These are phyloP conservation scores for Tephrocybe sp. DNA, from an alignment of 768 basidiomycete genomes.

Conservation along the genomic window DNA sequence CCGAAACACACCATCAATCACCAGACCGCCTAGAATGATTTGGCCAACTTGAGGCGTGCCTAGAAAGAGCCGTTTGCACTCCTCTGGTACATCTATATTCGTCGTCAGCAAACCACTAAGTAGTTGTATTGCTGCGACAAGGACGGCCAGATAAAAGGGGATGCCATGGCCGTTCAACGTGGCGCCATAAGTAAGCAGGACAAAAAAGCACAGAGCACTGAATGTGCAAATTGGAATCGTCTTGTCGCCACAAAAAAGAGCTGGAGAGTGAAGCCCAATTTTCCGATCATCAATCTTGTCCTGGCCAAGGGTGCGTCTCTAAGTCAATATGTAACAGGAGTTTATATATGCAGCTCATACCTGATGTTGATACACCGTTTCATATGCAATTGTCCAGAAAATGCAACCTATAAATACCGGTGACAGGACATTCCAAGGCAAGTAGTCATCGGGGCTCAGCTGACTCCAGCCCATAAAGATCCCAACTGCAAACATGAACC, in stretches of 20 bases:
- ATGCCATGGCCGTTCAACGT: constrained; percentile 41
- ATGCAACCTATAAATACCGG: constrained; percentile 25
- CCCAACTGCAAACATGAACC: constrained; percentile 30
- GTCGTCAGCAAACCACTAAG: constrained; percentile 21
- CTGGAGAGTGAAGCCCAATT: constrained; percentile 58
- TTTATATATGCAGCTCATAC: too few species aligned
- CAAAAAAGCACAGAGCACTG: constrained; percentile 45
- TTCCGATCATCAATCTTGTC: constrained; percentile 57
- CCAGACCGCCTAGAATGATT: constrained; percentile 23
- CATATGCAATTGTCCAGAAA: constrained; percentile 30
- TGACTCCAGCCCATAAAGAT: constrained; percentile 32
- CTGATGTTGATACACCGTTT: constrained; percentile 33
- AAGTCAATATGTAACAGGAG: too few species aligned
- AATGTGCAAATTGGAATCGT: constrained; percentile 46
- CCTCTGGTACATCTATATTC: constrained; percentile 24
- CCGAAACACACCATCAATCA: constrained; percentile 21
- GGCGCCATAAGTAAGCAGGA: constrained; percentile 42
- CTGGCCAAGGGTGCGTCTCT: too few species aligned
- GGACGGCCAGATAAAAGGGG: constrained; percentile 27
- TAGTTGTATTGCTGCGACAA: constrained; percentile 17
- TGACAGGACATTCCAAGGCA: constrained; percentile 24
- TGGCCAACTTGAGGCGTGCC: constrained; percentile 27
- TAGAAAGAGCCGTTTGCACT: constrained; percentile 26
- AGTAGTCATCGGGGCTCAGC: constrained; percentile 17
- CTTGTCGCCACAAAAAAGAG: constrained; percentile 46